Base-by-base conservation (phyloP, 2,329 filamentous ascomycete genomes). In the Chlorencoelia australis region DNA sequence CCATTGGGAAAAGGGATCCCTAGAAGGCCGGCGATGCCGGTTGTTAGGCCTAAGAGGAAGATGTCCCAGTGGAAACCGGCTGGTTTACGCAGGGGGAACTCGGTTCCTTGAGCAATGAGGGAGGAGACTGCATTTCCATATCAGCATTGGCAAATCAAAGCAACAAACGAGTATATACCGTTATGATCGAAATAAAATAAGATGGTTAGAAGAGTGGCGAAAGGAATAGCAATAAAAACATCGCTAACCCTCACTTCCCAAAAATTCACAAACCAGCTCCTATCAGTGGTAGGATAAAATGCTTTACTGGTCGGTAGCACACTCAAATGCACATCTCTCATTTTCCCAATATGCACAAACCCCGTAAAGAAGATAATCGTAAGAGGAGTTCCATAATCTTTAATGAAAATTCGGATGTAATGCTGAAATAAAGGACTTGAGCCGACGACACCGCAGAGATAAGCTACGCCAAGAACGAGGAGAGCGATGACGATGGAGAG, bases 131-230 rank as follows among this genome's bases (percentile, higher is more conserved):
- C 16, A 42, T 11, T 8, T 14, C 4, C 7, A 31, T 13, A 39
- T 42, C 38, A 30, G 3, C 19, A 27, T 16, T 11, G 3, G 21
- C 4, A 19, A 32, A 35, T 14, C 16, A 33, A 3, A 10, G 8
- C 7, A 18, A 24, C 28, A 6, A 21, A 31, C 24, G 30, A 7
- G 25, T 3, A 32, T 64, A 43, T 63, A 83, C 80, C 80, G 49
- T 91, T 93, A 53, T 93, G 86, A 53, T 93, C 86, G 56, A 91
- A 93, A 64, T 82, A 93, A 56, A 94, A 94, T 4, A 94, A 62
- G 15, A 93, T 77, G 0, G 86, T 94, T 11, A 94, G 65, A 2
- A 94, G 65, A 21, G 93, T 53, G 1, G 84, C 86, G 61, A 94
- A 94, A 0, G 87, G 87, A n/a, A 93, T 71, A 1, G 87, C 86